These are phyloP conservation scores for Penicillium sp. DNA, from an alignment of 2,329 filamentous ascomycete species.

Conservation along the genomic window DNA sequence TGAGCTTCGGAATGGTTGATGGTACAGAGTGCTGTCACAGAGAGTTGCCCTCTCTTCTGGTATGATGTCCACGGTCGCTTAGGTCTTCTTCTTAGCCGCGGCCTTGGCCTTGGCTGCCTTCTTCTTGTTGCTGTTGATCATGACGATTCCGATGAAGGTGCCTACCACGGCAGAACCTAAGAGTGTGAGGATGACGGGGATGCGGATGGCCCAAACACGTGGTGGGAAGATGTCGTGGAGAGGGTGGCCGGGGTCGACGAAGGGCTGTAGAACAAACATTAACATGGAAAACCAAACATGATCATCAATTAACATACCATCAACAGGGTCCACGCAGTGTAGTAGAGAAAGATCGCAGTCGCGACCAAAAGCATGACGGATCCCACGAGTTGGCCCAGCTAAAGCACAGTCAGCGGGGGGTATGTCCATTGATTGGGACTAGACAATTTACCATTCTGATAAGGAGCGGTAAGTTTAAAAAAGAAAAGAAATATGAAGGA, in stretches of 20 bases:
- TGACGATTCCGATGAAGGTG: slow-evolving; percentile 92
- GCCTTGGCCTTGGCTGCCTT: slow-evolving; percentile 92
- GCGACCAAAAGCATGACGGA: slow-evolving; percentile 74
- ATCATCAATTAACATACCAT: slow-evolving; percentile 64
- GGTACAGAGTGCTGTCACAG: slow-evolving; percentile 6
- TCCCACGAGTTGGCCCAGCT: slow-evolving; percentile 89
- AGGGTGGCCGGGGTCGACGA: slow-evolving; percentile 91
- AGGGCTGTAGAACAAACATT: slow-evolving; percentile 63
- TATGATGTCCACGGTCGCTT: slow-evolving; percentile 30
- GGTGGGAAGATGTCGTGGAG: slow-evolving; percentile 95
- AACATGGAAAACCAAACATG: not conserved
- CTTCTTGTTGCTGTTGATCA: slow-evolving; percentile 98
- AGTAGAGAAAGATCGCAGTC: slow-evolving; percentile 79
- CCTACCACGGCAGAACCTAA: slow-evolving; percentile 91
- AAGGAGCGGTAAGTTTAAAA: slow-evolving; percentile 12
- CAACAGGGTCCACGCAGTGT: slow-evolving; percentile 94
- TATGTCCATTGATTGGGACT: not conserved
- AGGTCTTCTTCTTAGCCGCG: slow-evolving; percentile 81
- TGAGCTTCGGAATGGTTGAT: not conserved
- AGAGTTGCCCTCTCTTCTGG: slow-evolving; percentile 1
- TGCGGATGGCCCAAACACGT: slow-evolving; percentile 97
- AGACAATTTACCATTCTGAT: slow-evolving; percentile 30
- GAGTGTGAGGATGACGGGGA: slow-evolving; percentile 93
- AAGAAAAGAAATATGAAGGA: slow-evolving; percentile 9
- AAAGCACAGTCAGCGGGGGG: slow-evolving; percentile 19